Conservation (phyloP, 179 eudicot genomes). For the Corrigiola litoralis region DNA sequence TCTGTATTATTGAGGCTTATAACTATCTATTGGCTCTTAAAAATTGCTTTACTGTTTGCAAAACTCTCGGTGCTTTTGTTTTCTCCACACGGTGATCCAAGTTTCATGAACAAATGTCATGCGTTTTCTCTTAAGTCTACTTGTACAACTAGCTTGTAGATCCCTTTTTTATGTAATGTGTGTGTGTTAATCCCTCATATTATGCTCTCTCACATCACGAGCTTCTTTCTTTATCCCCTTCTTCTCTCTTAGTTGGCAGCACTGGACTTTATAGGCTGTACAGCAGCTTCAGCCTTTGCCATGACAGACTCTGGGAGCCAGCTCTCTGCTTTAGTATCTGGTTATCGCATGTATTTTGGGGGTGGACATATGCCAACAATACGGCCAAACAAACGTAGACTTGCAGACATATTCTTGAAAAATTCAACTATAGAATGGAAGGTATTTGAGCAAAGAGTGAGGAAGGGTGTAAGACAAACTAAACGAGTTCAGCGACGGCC, state of each 20-base stretch:
- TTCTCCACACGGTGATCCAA: too few species aligned
- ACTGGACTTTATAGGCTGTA: slow-evolving; percentile 85
- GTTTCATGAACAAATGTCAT: too few species aligned
- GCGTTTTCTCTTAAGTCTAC: background rate
- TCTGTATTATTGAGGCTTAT: too few species aligned
- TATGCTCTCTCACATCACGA: background rate
- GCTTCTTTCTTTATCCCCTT: background rate
- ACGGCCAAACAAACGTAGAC: slow-evolving; percentile 93
- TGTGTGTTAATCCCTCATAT: background rate
- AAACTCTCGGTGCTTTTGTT: too few species aligned
- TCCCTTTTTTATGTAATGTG: background rate
- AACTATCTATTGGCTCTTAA: background rate
- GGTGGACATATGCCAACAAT: slow-evolving; percentile 89
- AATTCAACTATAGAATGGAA: slow-evolving; percentile 91
- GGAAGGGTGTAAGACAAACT: slow-evolving; percentile 88
- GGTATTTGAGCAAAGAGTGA: slow-evolving; percentile 75
- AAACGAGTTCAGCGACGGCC: slow-evolving; percentile 80
- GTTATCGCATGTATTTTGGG: slow-evolving; percentile 82
- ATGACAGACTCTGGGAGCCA: slow-evolving; percentile 99
- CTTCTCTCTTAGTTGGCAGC: slow-evolving; percentile 73
- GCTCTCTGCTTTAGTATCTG: slow-evolving; percentile 84
- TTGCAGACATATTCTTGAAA: slow-evolving; percentile 81
- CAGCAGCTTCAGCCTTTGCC: slow-evolving; percentile 82
- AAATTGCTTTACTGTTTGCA: background rate
- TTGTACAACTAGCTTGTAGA: background rate